phyloP scores from a whole-genome alignment of 2,329 filamentous ascomycete species.

The Apiospora kogelbergensis region DNA sequence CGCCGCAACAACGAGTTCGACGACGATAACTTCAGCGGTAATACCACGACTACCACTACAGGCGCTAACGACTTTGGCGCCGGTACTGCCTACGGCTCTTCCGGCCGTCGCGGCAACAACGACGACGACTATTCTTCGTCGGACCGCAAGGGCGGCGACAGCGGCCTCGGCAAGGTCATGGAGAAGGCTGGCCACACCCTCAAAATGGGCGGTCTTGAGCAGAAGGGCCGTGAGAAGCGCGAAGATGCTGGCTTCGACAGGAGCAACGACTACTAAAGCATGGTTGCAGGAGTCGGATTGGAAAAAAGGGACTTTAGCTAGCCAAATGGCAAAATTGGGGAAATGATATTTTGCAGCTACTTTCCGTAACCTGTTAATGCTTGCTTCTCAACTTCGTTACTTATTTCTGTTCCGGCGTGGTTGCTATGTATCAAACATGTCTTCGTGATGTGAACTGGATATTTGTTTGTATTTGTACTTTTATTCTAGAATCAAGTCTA shows the following conservation, averaged over 20 bases:
- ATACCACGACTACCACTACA: constrained; percentile 16
- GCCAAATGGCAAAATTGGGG: neutral
- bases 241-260: constrained; percentile 33
- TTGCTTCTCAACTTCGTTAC: neutral
- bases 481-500: neutral
- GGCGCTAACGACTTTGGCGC: constrained; percentile 11
- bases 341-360: neutral
- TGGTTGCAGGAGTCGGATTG: neutral
- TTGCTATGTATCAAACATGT: neutral
- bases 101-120: constrained; percentile 14
- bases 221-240: constrained; percentile 52
- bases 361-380: neutral
- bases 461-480: neutral
- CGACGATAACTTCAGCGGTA: constrained; percentile 21
- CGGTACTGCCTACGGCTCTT: constrained; percentile 14
- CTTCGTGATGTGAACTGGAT: neutral
- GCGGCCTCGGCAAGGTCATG: constrained; percentile 53
- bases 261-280: constrained; percentile 21
- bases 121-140: constrained; percentile 10
- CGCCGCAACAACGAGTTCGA: constrained; percentile 40
- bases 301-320: neutral
- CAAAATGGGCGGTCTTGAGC: constrained; percentile 44
- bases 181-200: constrained; percentile 56
- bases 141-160: constrained; percentile 15
- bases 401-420: neutral